phyloP scores from a whole-genome alignment of 2,329 filamentous ascomycete species.

The Pseudogymnoascus pannorum region DNA sequence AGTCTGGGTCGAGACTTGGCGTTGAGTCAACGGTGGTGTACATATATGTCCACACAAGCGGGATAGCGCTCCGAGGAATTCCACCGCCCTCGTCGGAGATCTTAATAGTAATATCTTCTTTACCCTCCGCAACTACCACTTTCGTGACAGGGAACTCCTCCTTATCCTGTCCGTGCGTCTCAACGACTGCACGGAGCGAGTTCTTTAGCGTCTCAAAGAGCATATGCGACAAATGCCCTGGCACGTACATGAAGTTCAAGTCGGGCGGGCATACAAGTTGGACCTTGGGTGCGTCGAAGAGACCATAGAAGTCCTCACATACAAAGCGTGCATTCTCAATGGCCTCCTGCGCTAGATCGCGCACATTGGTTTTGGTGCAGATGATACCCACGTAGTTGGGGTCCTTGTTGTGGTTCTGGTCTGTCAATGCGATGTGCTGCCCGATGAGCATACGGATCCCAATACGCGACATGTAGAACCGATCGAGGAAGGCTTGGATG shows the following conservation, averaged over 20 bases:
- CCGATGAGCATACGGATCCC: slow-evolving; percentile 99
- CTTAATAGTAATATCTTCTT: slow-evolving; percentile 99
- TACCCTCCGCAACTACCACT: slow-evolving; percentile 93
- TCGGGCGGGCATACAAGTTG: slow-evolving; percentile 93
- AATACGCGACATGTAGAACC: slow-evolving; percentile 99
- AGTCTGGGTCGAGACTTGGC: slow-evolving; percentile 89
- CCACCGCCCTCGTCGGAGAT: slow-evolving; percentile 94
- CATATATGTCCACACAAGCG: slow-evolving; percentile 99
- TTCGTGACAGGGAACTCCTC: slow-evolving; percentile 95
- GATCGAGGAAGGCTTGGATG: slow-evolving; percentile 94
- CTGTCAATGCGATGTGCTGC: slow-evolving; percentile 93
- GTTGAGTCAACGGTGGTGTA: slow-evolving; percentile 98
- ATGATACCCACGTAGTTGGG: slow-evolving; percentile 97
- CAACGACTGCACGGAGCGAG: slow-evolving; percentile 91
- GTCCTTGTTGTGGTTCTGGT: slow-evolving; percentile 82
- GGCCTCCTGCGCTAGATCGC: slow-evolving; percentile 88
- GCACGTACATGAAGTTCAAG: slow-evolving; percentile 98
- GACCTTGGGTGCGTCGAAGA: slow-evolving; percentile 94
- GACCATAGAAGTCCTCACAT: slow-evolving; percentile 94
- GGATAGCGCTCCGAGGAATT: slow-evolving; percentile 86
- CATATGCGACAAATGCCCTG: slow-evolving; percentile 98
- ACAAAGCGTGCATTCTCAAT: slow-evolving; percentile 99
- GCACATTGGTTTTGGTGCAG: slow-evolving; percentile 96
- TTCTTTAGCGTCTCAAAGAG: slow-evolving; percentile 99
- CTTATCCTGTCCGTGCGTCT: slow-evolving; percentile 89